Percentiles rank a stretch among this genome's conserved stretches.
phyloP scores from a whole-genome alignment of 495 filamentous ascomycete genomes.

The Penicillium crystallinum region DNA sequence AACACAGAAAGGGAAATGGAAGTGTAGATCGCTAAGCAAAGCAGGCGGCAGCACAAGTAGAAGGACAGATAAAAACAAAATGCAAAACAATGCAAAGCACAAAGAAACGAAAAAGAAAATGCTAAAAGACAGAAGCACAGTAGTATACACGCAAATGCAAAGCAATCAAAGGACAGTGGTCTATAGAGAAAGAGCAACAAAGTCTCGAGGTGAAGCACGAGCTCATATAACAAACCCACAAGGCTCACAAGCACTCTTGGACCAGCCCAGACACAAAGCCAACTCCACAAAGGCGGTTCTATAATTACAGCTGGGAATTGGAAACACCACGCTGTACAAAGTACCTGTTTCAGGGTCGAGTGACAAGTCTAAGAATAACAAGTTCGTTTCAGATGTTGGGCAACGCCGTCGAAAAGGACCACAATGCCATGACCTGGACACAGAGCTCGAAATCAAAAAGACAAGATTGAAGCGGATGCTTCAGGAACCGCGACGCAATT shows the following conservation, averaged over 20 bases:
- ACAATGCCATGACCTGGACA: slow-evolving; percentile 12
- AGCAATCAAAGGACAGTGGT: slow-evolving; percentile 11
- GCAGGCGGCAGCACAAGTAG: background rate
- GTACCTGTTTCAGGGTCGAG: slow-evolving; percentile 24
- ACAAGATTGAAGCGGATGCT: slow-evolving; percentile 14
- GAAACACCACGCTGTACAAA: background rate
- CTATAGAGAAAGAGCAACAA: slow-evolving; percentile 2
- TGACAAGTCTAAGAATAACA: slow-evolving; percentile 26
- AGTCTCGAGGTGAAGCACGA: background rate
- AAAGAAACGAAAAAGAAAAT: background rate
- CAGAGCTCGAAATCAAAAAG: slow-evolving; percentile 3
- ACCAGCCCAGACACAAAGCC: slow-evolving; percentile 9
- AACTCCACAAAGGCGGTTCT: slow-evolving; percentile 15
- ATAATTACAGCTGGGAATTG: slow-evolving; percentile 18
- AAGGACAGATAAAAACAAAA: slow-evolving; percentile 6
- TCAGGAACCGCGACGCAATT: slow-evolving; percentile 25
- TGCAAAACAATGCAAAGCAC: slow-evolving; percentile 1
- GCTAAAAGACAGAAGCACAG: slow-evolving; percentile 13
- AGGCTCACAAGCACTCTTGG: background rate
- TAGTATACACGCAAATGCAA: slow-evolving; percentile 22
- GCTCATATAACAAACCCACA: slow-evolving; percentile 2
- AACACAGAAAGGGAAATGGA: slow-evolving; percentile 6
- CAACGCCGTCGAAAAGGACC: slow-evolving; percentile 4
- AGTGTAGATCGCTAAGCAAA: slow-evolving; percentile 8
- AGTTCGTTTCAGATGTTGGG: slow-evolving; percentile 17